A percentile compares a stretch with the other conserved stretches of the same genome.
These are phyloP conservation scores for Xerocomellus chrysenteron DNA, from an alignment of 768 basidiomycete genomes.

Conservation along the genomic window DNA sequence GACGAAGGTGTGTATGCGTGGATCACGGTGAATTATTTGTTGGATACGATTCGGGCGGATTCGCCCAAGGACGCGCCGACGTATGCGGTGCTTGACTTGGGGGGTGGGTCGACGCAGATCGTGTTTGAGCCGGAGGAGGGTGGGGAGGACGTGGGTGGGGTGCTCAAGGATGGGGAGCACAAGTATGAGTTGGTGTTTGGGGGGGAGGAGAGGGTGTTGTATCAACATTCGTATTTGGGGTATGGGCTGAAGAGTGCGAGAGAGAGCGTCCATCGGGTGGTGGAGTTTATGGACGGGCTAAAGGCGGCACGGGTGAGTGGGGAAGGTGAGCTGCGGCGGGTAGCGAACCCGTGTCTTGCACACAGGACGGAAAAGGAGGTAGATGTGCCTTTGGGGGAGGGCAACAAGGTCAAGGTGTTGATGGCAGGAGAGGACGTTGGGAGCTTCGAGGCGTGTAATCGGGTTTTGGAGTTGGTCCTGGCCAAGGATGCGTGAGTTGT, in stretches of 20 bases:
- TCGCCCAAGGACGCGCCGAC: slow-evolving; percentile 48
- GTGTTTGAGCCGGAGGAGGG: slow-evolving; percentile 85
- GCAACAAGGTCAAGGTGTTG: slow-evolving; percentile 58
- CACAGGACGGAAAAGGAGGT: slow-evolving; percentile 61
- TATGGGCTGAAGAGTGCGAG: slow-evolving; percentile 93
- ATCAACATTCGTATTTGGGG: slow-evolving; percentile 97
- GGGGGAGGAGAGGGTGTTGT: slow-evolving; percentile 68
- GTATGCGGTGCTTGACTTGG: slow-evolving; percentile 92
- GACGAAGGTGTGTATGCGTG: slow-evolving; percentile 99
- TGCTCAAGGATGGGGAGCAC: slow-evolving; percentile 81
- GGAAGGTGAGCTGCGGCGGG: slow-evolving; percentile 3
- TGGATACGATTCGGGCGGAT: slow-evolving; percentile 66
- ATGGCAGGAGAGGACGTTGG: slow-evolving; percentile 87
- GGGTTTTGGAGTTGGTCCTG: slow-evolving; percentile 83
- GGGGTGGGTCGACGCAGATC: slow-evolving; percentile 96
- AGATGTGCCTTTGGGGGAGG: slow-evolving; percentile 52
- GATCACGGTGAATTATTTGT: slow-evolving; percentile 95
- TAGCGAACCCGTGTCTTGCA: slow-evolving; percentile 79
- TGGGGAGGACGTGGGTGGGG: slow-evolving; percentile 32
- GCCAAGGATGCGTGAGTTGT: slow-evolving; percentile 84
- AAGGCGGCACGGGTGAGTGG: slow-evolving; percentile 20
- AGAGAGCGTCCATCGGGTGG: slow-evolving; percentile 79
- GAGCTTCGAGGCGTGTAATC: slow-evolving; percentile 81
- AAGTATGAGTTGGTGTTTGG: slow-evolving; percentile 83
- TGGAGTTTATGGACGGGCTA: slow-evolving; percentile 77